These are phyloP conservation scores for Phaeotremella fagi DNA, from an alignment of 768 basidiomycete genomes.

Conservation along the genomic window DNA sequence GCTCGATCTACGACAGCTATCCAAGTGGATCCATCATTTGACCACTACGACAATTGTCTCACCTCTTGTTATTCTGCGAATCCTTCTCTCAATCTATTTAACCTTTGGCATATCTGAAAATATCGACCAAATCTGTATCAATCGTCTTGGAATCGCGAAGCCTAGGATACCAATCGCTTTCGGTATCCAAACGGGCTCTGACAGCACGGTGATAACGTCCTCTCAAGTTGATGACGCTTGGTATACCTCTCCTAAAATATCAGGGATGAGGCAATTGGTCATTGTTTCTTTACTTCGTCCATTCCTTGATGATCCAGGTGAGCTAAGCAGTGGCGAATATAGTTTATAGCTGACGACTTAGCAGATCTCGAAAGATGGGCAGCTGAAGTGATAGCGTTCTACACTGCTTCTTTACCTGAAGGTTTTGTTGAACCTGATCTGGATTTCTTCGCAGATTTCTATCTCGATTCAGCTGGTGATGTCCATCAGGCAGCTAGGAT, in stretches of 20 bases:
- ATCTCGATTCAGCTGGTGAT: conserved; percentile 78
- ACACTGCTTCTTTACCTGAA: conserved; percentile 64
- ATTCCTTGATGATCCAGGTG: conserved; percentile 70
- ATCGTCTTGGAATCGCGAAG: conserved; percentile 55
- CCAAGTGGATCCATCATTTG: conserved; percentile 19
- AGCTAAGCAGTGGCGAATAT: background rate
- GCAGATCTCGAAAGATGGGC: conserved; percentile 66
- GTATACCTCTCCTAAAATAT: conserved; percentile 66
- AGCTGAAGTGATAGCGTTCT: conserved; percentile 73
- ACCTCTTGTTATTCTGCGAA: conserved; percentile 58
- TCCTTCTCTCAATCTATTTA: conserved; percentile 61
- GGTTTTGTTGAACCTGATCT: conserved; percentile 65
- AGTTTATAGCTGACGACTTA: conserved; percentile 1
- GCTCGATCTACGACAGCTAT: conserved; percentile 13
- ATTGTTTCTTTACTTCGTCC: conserved; percentile 65
- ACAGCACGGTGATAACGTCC: conserved; percentile 42
- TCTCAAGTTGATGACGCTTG: conserved; percentile 55
- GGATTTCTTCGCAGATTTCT: conserved; percentile 65
- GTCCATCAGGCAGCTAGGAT: conserved; percentile 69
- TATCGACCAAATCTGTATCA: conserved; percentile 65
- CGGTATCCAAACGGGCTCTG: conserved; percentile 45
- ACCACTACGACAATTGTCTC: conserved; percentile 34
- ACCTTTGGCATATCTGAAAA: conserved; percentile 66
- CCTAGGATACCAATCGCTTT: conserved; percentile 43
- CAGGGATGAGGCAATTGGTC: conserved; percentile 65